These are phyloP conservation scores for Neurospora sublineolata DNA, from an alignment of 495 filamentous ascomycete species.

Conservation along the genomic window DNA sequence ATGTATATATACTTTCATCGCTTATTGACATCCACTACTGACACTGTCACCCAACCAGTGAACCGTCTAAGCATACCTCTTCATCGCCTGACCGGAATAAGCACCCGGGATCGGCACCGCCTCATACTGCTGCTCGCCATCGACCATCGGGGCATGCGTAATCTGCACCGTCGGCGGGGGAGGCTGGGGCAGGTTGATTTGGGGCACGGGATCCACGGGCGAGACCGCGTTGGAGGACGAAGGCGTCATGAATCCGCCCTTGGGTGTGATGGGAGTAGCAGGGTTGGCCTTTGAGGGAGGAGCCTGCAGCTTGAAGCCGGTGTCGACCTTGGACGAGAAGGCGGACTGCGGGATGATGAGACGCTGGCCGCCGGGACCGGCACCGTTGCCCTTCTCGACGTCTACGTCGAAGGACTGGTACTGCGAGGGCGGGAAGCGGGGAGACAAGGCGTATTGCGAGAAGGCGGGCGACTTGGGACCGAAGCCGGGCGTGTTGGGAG, in stretches of 20 bases:
- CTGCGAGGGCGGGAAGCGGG: slow-evolving; percentile 40
- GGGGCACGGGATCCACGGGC: background rate
- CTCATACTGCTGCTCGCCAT: slow-evolving; percentile 55
- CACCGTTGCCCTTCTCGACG: slow-evolving; percentile 29
- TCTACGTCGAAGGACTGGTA: slow-evolving; percentile 39
- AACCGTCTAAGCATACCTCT: slow-evolving; percentile 26
- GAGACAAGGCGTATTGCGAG: slow-evolving; percentile 40
- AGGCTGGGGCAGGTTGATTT: slow-evolving; percentile 12
- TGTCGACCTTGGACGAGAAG: slow-evolving; percentile 26
- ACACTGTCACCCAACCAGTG: slow-evolving; percentile 5
- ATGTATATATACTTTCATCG: background rate
- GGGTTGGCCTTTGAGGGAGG: slow-evolving; percentile 67
- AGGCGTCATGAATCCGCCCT: slow-evolving; percentile 41
- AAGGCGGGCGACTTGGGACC: slow-evolving; percentile 49
- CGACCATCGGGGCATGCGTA: slow-evolving; percentile 41
- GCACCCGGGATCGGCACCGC: slow-evolving; percentile 57
- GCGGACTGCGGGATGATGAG: slow-evolving; percentile 34
- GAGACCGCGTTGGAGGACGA: slow-evolving; percentile 8
- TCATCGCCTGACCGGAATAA: slow-evolving; percentile 34
- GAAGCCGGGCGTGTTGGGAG: slow-evolving; percentile 88
- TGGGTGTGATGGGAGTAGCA: slow-evolving; percentile 63
- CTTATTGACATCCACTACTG: background rate
- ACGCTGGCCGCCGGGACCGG: slow-evolving; percentile 22
- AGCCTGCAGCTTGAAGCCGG: slow-evolving; percentile 70
- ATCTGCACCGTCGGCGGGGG: slow-evolving; percentile 13